Base-by-base conservation (phyloP, 108 stramenopile genomes). In the Cyclotella atomus region DNA sequence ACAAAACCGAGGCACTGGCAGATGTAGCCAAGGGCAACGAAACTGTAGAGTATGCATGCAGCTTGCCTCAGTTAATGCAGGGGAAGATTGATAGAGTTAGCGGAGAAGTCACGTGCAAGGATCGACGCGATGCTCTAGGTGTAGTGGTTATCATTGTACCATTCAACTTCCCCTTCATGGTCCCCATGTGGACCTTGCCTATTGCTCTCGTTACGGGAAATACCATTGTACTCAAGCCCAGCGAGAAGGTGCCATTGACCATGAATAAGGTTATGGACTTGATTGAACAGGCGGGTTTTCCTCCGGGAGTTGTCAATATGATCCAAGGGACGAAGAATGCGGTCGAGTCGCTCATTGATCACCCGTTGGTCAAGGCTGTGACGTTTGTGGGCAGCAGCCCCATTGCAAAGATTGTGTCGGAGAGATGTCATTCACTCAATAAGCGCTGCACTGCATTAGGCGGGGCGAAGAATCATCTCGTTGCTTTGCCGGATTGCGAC, bases 11-110 rank as follows among this genome's bases (percentile, higher is more conserved):
- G 77, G 98, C 97, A 7, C 46, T 92, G 69, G 97, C 96, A 29
- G 96, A 96, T 68, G 94, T 97, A 34, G 96, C 98, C 73, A 99
- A 99, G 76, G 98, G 97, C 4, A 97, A 97, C 52, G 98, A 99
- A 77, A 99, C 98, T 30, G 96, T 99, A 43, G 98, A 99, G 79
- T 99, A 95, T 79, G 97, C 98, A 10, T 97, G 96, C 49, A 83
- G 85, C 0, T 71, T 97, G 73, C 98, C 98, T 1, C 97, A 97
- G 65, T 68, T 97, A 36, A 91, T 89, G 33, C 89, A 91, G 79
- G 97, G 95, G 2, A 86, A 78, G 29, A 82, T 59, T 54, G 74
- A 94, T 52, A 38, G 70, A 43, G 97, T 99, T 8, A 90, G 88
- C 47, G 63, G 85, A n/a, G 82, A 83, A 32, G 93, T 98, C 30